A percentile compares a stretch with the other conserved stretches of the same genome.
These are phyloP conservation scores for Fusarium decemcellulare DNA, from an alignment of 2,329 filamentous ascomycete species.

Conservation along the genomic window DNA sequence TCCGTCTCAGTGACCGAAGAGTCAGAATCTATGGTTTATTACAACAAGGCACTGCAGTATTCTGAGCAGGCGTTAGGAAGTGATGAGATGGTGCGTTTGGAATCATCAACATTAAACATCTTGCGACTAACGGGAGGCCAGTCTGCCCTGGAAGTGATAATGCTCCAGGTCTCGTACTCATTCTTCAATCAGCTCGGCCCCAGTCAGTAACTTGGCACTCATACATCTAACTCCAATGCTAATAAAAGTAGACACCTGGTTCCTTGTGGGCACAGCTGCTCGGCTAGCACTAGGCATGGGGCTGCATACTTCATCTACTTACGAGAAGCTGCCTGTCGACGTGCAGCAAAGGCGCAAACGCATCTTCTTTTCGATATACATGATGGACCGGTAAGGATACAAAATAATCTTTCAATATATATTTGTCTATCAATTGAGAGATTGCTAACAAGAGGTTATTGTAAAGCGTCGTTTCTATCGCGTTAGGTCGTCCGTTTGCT, in stretches of 20 bases:
- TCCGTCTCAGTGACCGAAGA: slow-evolving; percentile 60
- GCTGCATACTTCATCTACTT: slow-evolving; percentile 55
- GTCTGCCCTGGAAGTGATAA: slow-evolving; percentile 59
- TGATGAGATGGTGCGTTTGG: slow-evolving; percentile 56
- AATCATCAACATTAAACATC: neutral
- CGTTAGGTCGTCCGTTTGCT: slow-evolving; percentile 60
- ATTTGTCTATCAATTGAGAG: neutral
- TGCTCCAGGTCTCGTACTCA: slow-evolving; percentile 63
- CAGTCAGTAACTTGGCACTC: no score
- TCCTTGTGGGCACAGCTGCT: slow-evolving; percentile 59
- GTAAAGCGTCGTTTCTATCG: slow-evolving; percentile 56
- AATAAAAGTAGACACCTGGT: slow-evolving; percentile 57
- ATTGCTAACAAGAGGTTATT: neutral
- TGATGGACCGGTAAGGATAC: slow-evolving; percentile 59
- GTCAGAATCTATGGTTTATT: slow-evolving; percentile 58
- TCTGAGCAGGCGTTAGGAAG: slow-evolving; percentile 55
- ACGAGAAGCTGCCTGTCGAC: slow-evolving; percentile 50
- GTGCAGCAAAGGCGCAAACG: slow-evolving; percentile 56
- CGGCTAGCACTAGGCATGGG: slow-evolving; percentile 60
- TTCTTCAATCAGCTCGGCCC: slow-evolving; percentile 64
- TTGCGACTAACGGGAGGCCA: slow-evolving; percentile 25
- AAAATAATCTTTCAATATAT: neutral
- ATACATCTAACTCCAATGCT: no score
- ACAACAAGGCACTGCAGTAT: slow-evolving; percentile 60
- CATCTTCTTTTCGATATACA: slow-evolving; percentile 62